phyloP scores from a whole-genome alignment of 345 rosid species.

The Gossypium thurberi region DNA sequence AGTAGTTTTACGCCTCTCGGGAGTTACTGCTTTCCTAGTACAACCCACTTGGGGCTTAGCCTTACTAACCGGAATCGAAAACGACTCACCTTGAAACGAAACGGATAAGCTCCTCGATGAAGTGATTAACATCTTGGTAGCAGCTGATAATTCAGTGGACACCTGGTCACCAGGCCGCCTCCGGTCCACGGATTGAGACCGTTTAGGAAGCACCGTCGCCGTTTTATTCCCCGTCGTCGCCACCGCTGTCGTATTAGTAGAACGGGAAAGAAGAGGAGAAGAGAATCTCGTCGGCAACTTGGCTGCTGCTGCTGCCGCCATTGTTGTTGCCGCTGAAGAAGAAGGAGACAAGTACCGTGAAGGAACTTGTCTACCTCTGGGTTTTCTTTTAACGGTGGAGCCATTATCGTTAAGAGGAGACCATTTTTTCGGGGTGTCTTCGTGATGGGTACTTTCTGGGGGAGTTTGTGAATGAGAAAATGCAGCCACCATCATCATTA shows the following conservation, averaged over 20 bases:
- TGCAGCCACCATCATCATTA: constrained; percentile 72
- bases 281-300: constrained; percentile 21
- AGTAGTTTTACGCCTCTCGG: constrained; percentile 54
- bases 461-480: constrained; percentile 37
- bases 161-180: constrained; percentile 38
- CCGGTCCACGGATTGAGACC: constrained; percentile 85
- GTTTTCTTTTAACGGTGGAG: constrained; percentile 32
- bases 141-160: constrained; percentile 45
- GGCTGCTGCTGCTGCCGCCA: constrained; percentile 16
- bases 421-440: constrained; percentile 12
- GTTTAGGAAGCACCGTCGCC: constrained; percentile 37
- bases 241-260: constrained; percentile 17
- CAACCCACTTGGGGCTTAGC: constrained; percentile 46
- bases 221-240: constrained; percentile 19
- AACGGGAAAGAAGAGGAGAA: constrained; percentile 31
- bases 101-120: constrained; percentile 85
- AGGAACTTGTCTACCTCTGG: constrained; percentile 71
- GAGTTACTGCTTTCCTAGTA: constrained; percentile 44
- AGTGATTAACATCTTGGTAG: constrained; percentile 68
- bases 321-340: constrained; percentile 24
- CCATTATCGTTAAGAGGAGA: constrained; percentile 36
- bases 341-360: constrained; percentile 88
- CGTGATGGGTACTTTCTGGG: constrained; percentile 16
- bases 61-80: constrained; percentile 80
- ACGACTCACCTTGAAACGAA: constrained; percentile 86